Evolutionary conservation across 139 green algal genomes (phyloP).

Genomic region (Tetratostichococcus sp.): DNA sequence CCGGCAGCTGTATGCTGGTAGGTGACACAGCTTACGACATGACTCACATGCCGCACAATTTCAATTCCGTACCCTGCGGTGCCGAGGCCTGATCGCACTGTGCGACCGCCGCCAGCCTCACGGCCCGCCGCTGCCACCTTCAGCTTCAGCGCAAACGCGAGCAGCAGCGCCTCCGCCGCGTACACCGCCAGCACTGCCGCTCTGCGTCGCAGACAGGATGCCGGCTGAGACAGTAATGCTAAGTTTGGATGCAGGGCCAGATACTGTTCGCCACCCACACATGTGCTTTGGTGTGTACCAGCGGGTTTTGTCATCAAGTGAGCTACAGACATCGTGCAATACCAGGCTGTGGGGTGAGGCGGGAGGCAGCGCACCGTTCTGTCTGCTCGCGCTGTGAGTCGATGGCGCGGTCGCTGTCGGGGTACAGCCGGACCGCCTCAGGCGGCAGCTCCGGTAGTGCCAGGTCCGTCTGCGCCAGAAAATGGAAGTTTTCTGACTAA

Average conservation of each 20-base stretch:
- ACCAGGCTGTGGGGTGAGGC: too few species aligned
- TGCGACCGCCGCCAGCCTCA: neutral
- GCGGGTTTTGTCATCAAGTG: neutral
- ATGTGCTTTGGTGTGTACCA: too few species aligned
- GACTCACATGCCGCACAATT: too few species aligned
- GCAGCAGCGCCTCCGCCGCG: conserved; percentile 72
- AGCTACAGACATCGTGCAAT: neutral
- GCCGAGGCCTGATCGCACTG: neutral
- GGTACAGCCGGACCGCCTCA: conserved; percentile 58
- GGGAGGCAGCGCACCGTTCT: conserved; percentile 11
- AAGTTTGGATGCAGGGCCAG: too few species aligned
- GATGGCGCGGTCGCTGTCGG: conserved; percentile 42
- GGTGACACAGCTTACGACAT: too few species aligned
- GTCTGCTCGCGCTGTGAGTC: conserved; percentile 48
- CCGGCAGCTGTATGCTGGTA: too few species aligned
- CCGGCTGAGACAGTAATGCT: too few species aligned
- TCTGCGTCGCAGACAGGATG: too few species aligned
- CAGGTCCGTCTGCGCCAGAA: conserved; percentile 19
- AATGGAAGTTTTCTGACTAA: too few species aligned
- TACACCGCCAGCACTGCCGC: conserved; percentile 71
- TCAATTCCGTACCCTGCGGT: neutral
- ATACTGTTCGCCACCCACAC: too few species aligned
- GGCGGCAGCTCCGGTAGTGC: conserved; percentile 32
- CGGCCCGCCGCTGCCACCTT: conserved; percentile 51
- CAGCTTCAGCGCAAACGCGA: conserved; percentile 91